Base-by-base conservation (phyloP, 2,329 filamentous ascomycete species). In the Dactylellina haptotyla region DNA sequence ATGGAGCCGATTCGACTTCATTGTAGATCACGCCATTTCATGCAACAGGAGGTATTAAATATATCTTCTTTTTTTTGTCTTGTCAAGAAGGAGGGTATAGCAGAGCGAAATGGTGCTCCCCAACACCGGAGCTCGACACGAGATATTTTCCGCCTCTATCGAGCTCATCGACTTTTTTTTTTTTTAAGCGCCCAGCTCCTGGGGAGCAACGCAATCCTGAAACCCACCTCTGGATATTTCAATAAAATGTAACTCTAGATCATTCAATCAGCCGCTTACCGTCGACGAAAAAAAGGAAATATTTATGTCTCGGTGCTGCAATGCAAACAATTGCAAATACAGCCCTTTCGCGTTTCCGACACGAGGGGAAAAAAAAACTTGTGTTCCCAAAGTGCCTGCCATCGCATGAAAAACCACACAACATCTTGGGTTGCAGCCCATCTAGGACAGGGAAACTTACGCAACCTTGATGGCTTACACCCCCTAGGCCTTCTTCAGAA, bases 131-230 rank as follows among this genome's bases (percentile, higher is more conserved):
- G 53, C 67, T 72, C 59, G 53, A 64, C n/a, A 53, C 43, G 45
- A 70, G 54, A 30, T 45, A 30, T 20, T 32, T 48, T 28, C 30
- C n/a, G 12, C 18, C 18, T 46, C 25, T 48, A 28, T 57, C 50
- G 50, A 64, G 59, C 45, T 59, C 56, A 57, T 71, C 43, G 37
- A 63, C 58, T 54, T 57, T 23, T 6, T 39, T 39, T 57, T 58
- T 45, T 58, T 57, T 53, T 72, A 72, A 72, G 67, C 67, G 67
- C 67, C 66, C 67, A 61, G 32, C 58, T 53, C 67, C 67, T 58
- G 37, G 58, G 30, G 20, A 64, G 51, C 58, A 65, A 72, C 43
- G 58, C 32, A 41, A 65, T 72, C 59, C 67, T 72, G 67, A 72
- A 72, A 72, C 67, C 51, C 59, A 57, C 46, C 43, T 26, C 20